Evolutionary conservation across 495 filamentous ascomycete species (phyloP), one percentile per base, ranked within the genome.

Genomic region (Glutinoglossum americanum): DNA sequence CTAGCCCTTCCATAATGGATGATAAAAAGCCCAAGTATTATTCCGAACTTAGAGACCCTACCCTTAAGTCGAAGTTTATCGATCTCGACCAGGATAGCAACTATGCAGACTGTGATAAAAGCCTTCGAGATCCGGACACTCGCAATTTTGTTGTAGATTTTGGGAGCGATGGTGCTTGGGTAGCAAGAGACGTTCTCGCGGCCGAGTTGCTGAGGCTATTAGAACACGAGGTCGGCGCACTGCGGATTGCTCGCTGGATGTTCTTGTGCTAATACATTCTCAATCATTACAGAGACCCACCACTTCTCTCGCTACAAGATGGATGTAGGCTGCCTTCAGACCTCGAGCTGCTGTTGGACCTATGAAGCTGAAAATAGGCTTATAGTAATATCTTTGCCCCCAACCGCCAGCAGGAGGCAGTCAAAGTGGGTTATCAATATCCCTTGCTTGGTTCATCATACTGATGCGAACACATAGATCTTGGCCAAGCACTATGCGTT

Each of bases 61-160:
- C 4, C 13, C 41, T 45, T 23, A 3, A 21, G 17, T 53, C 26
- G 28, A 53, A 32, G 17, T 53, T 53, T 32, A 4, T 28, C 19
- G 17, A 53, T 19, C 23, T 53, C 19, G 49, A 53, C 49, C 10
- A 8, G 4, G 7, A 27, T 6, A 11, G 30, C 11, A 13, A 53
- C 0, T 53, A 28, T 17, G 49, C 26, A 5, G 19, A 1, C 23
- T 53, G 5, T 30, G 30, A 27, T 27, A 30, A 19, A 15, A n/a
- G 0, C 28, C 49, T 53, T 15, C 23, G 9, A 53, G 23, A 11
- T 11, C 28, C 19, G 23, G 23, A 53, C 1, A 53, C 49, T 3
- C 23, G 1, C 28, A 87, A 83, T 61, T 87, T 89, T 62, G 76
- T 84, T 19, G 70, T 89, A 15, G 81, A 88, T 57, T 87, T 87